Conservation (phyloP, 139 green algal species). For the Trebouxia sp. region DNA sequence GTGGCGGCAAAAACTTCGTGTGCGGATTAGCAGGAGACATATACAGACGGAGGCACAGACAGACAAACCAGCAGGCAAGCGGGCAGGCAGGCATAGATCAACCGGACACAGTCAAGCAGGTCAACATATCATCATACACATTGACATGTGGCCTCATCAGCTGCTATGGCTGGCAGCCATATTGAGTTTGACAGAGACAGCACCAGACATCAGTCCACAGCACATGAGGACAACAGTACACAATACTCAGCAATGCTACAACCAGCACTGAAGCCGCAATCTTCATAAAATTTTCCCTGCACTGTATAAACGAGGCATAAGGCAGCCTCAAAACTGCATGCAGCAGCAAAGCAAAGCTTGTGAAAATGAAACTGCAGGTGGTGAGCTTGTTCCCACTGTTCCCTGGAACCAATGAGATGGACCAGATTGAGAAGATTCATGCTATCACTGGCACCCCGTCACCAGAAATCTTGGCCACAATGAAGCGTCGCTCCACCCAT, state of each 20-base stretch:
- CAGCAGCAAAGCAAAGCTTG: not conserved
- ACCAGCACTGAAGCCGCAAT: too few relatives aligned
- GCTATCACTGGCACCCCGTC: slow-evolving; percentile 78
- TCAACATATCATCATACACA: not conserved
- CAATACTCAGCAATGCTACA: not conserved
- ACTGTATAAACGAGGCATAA: too few relatives aligned
- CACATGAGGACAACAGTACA: not conserved
- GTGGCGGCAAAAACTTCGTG: too few relatives aligned
- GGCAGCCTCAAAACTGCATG: too few relatives aligned
- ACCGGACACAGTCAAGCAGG: not conserved
- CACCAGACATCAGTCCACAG: too few relatives aligned
- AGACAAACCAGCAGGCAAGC: not conserved
- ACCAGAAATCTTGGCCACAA: slow-evolving; percentile 71
- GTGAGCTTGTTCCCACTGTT: slow-evolving; percentile 79
- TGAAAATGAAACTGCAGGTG: too few relatives aligned
- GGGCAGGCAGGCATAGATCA: not conserved
- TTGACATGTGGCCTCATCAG: not conserved
- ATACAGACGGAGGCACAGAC: not conserved
- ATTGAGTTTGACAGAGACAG: too few relatives aligned
- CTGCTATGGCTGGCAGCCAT: not conserved
- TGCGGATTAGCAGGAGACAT: too few relatives aligned
- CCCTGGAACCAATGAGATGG: slow-evolving; percentile 79
- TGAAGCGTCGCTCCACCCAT: slow-evolving; percentile 71
- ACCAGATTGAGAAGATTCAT: slow-evolving; percentile 89
- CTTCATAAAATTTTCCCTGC: too few relatives aligned